Base-by-base conservation (phyloP, 495 filamentous ascomycete species). In the Lasiosphaeria ovina region DNA sequence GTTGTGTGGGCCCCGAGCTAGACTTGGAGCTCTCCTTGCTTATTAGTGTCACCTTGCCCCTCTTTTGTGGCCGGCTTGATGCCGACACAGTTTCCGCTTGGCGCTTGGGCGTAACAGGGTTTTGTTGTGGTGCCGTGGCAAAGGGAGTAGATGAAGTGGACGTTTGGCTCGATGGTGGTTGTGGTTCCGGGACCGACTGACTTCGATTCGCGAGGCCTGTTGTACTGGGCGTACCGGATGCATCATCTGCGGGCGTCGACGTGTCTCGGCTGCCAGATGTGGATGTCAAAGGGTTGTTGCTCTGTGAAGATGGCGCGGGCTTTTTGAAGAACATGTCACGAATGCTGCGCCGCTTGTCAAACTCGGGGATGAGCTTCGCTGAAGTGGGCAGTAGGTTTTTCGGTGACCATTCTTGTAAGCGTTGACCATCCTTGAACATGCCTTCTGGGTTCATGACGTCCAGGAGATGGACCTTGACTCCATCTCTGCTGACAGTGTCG, bases 281-380 rank as follows among this genome's bases (percentile, higher is more conserved):
- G n/a, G n/a, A n/a, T n/a, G n/a, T n/a, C n/a, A n/a, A n/a, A n/a
- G n/a, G n/a, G n/a, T n/a, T n/a, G n/a, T n/a, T n/a, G n/a, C n/a
- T 24, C 49, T 65, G 68, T 1, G 66, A 12, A 38, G 63, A 36
- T 0, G 65, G 48, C 3, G 62, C 33, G 9, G 71, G 54, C 55
- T 80, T 82, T 68, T 85, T 91, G 40, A 77, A 81, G 64, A 98
- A 97, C 93, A 98, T 97, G 62, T 96, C 92, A 59, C 89, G 92
- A 66, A 98, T 97, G 66, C 77, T 97, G 61, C 85, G 82, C 3
- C 93, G 86, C 51, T 85, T 86, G 61, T 91, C 84, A 62, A 97
- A 98, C 68, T 98, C 93, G 0, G 92, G 89, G 47, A 97, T 87
- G 14, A 93, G 79, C 63, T 85, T 92, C 0, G 87, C 92, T 7